These are phyloP conservation scores for Eustoma russellianum DNA, from an alignment of 257 asterid genomes.

Conservation along the genomic window DNA sequence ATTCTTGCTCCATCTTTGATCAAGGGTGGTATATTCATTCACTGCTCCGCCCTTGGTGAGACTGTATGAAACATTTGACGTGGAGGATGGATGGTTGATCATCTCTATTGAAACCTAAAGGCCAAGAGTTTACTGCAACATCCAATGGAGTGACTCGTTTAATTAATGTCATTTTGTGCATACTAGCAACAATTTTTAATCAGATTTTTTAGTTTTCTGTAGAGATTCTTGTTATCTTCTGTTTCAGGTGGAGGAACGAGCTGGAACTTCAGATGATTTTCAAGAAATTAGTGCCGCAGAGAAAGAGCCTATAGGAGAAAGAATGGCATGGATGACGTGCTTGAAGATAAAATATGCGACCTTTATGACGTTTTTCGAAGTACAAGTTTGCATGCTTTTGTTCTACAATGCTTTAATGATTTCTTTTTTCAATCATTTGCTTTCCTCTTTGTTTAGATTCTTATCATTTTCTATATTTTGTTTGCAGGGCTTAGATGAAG, in stretches of 20 bases:
- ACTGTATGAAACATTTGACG: background rate
- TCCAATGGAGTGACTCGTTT: background rate
- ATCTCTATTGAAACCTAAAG: background rate
- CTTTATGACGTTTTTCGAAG: conserved; percentile 85
- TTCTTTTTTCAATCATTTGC: background rate
- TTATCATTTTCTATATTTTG: conserved; percentile 6
- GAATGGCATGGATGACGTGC: conserved; percentile 64
- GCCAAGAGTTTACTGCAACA: background rate
- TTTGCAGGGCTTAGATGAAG: conserved; percentile 78
- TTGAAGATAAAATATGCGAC: conserved; percentile 84
- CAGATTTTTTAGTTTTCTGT: background rate
- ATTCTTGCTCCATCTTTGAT: background rate
- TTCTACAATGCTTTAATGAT: conserved; percentile 1
- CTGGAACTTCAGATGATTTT: conserved; percentile 58
- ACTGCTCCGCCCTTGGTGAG: background rate
- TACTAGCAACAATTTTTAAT: too few species aligned
- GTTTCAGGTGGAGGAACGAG: conserved; percentile 61
- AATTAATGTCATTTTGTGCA: too few species aligned
- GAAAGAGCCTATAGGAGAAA: conserved; percentile 58
- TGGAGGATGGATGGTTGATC: background rate
- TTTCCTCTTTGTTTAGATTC: conserved; percentile 1
- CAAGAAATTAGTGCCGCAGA: conserved; percentile 58
- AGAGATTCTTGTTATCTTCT: background rate
- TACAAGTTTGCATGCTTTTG: conserved; percentile 18
- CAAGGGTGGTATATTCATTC: background rate